Evolutionary conservation across 164 flowering plant genomes (phyloP).

Genomic region (Sedum album): DNA sequence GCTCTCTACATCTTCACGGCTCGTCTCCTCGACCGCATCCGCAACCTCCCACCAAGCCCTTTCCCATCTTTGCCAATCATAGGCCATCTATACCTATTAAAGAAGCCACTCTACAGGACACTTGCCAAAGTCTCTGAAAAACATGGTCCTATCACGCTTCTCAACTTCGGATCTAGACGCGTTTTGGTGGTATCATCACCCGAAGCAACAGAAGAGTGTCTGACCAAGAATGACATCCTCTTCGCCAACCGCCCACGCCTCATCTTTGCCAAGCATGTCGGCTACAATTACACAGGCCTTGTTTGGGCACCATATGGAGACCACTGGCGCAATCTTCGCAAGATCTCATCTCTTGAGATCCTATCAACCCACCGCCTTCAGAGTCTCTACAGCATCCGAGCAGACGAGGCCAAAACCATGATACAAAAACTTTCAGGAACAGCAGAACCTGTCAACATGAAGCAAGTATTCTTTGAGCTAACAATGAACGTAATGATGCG

Average conservation of each 20-base stretch:
- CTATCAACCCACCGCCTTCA: constrained; percentile 23
- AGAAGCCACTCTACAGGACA: constrained; percentile 12
- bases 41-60: constrained; percentile 19
- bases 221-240: constrained; percentile 12
- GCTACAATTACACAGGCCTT: constrained; percentile 13
- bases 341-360: constrained; percentile 21
- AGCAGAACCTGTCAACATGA: constrained; percentile 13
- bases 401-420: constrained; percentile 17
- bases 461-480: constrained; percentile 17
- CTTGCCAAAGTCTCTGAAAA: background rate
- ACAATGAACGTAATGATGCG: constrained; percentile 25
- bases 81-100: constrained; percentile 21
- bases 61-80: constrained; percentile 14
- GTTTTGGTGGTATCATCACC: constrained; percentile 13
- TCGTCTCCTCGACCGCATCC: background rate
- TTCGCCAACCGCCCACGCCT: constrained; percentile 12
- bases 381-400: constrained; percentile 11
- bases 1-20: constrained; percentile 2
- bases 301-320: constrained; percentile 21
- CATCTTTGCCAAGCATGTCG: constrained; percentile 1
- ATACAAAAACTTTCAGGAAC: constrained; percentile 1
- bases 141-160: constrained; percentile 9
- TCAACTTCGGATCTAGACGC: constrained; percentile 13
- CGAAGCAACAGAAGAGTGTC: constrained; percentile 2
- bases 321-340: constrained; percentile 37